Conservation (phyloP, 805 yeast genomes). For the Metschnikowia corniflorae region DNA sequence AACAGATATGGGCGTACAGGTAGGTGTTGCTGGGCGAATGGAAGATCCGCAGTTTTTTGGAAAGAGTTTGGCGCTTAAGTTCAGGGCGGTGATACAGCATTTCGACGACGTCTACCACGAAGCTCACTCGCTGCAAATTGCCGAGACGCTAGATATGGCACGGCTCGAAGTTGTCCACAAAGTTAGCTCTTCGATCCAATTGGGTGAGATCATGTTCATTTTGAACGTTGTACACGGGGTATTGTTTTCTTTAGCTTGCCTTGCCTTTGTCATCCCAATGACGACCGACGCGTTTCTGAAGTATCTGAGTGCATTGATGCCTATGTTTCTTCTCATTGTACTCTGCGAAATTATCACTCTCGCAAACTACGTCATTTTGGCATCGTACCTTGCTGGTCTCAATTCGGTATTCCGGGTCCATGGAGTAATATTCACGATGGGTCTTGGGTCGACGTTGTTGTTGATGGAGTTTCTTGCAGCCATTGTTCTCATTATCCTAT, state of each 20-base stretch:
- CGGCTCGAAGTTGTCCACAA: constrained; percentile 12
- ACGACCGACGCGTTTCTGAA: constrained; percentile 1
- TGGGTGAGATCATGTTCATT: constrained; percentile 8
- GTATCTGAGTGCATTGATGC: not conserved
- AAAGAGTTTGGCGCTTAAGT: constrained; percentile 7
- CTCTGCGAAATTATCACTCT: constrained; percentile 13
- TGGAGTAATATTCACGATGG: constrained; percentile 11
- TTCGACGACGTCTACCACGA: constrained; percentile 12
- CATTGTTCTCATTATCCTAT: constrained; percentile 4
- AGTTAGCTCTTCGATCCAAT: constrained; percentile 9
- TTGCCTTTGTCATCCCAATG: constrained; percentile 3
- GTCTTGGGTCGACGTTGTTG: constrained; percentile 11
- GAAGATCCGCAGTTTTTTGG: constrained; percentile 30
- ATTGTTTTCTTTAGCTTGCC: not conserved
- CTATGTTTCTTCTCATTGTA: constrained; percentile 5
- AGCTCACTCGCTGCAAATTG: constrained; percentile 1
- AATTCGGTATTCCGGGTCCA: constrained; percentile 10
- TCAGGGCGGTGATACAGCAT: constrained; percentile 10
- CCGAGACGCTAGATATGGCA: constrained; percentile 10
- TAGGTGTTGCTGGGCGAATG: constrained; percentile 38
- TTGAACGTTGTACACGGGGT: constrained; percentile 9
- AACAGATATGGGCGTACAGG: constrained; percentile 48
- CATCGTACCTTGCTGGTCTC: constrained; percentile 8
- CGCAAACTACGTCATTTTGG: constrained; percentile 9
- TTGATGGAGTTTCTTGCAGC: constrained; percentile 12